These are phyloP conservation scores for Tylopilus subfusipes DNA, from an alignment of 768 basidiomycete genomes.

Conservation along the genomic window DNA sequence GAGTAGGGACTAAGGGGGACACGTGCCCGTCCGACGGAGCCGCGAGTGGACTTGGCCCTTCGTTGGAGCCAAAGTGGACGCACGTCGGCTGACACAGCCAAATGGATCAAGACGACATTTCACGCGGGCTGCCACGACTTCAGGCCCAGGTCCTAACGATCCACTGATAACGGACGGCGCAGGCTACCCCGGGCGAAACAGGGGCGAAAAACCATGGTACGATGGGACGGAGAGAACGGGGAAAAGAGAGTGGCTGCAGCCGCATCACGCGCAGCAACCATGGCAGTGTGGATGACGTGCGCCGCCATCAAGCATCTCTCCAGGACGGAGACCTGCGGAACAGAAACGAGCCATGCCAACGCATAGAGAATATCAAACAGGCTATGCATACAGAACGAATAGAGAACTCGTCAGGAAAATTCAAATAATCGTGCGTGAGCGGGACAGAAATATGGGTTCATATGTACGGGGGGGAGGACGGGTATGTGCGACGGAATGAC, in stretches of 20 bases:
- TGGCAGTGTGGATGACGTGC: not conserved
- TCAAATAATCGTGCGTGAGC: no score
- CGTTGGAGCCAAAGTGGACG: no score
- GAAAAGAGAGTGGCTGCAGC: no score
- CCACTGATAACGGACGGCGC: not conserved
- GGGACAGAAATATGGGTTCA: no score
- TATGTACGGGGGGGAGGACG: no score
- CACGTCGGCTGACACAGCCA: not conserved
- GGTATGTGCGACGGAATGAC: no score
- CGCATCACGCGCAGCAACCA: not conserved
- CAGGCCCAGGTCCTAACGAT: no score
- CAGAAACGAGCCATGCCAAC: not conserved
- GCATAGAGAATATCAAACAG: not conserved
- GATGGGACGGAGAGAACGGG: not conserved
- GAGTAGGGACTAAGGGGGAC: not conserved
- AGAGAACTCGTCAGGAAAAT: no score
- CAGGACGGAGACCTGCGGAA: not conserved
- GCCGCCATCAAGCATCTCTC: not conserved
- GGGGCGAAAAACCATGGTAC: no score
- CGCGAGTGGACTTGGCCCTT: no score
- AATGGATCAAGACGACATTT: not conserved
- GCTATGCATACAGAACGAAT: no score
- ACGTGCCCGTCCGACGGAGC: not conserved
- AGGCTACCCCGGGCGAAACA: not conserved
- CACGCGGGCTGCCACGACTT: no score